phyloP scores from a whole-genome alignment of 192 early-diverging fungal species.

The Coemansia sp. region DNA sequence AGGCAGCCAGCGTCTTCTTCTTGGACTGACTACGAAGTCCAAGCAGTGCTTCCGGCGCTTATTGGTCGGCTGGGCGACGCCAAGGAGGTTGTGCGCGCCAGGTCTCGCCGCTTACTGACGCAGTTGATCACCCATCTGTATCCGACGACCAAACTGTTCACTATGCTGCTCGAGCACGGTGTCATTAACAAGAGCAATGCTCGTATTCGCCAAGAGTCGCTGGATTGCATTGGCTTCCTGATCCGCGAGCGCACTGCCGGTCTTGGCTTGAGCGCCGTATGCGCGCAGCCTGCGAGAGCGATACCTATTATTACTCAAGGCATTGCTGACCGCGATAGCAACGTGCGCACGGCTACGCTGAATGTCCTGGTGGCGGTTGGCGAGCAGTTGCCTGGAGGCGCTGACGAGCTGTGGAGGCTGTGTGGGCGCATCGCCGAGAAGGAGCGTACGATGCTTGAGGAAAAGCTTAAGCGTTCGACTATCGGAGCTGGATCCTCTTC shows the following conservation, averaged over 20 bases:
- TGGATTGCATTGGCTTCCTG: conserved; percentile 76
- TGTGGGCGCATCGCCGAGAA: conserved; percentile 76
- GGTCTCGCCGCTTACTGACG: conserved; percentile 69
- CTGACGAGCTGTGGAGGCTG: conserved; percentile 74
- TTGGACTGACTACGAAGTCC: conserved; percentile 82
- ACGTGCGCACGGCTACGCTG: conserved; percentile 78
- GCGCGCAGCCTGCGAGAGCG: conserved; percentile 63
- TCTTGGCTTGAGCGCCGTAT: conserved; percentile 41
- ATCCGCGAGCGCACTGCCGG: conserved; percentile 63
- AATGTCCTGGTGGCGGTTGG: conserved; percentile 75
- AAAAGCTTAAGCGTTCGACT: conserved; percentile 68
- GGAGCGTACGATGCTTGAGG: conserved; percentile 80
- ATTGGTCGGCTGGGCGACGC: conserved; percentile 76
- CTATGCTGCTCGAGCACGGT: conserved; percentile 67
- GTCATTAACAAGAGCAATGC: conserved; percentile 76
- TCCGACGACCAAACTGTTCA: conserved; percentile 78
- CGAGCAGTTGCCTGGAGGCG: conserved; percentile 63
- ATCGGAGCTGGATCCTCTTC: conserved; percentile 26
- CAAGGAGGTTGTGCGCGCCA: conserved; percentile 78
- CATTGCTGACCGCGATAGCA: conserved; percentile 80
- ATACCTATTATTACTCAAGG: conserved; percentile 74
- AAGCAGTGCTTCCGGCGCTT: conserved; percentile 70
- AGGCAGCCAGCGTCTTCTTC: conserved; percentile 8
- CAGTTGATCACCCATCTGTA: conserved; percentile 73
- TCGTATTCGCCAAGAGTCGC: conserved; percentile 74